Base-by-base conservation (phyloP, 129 eudicot genomes). In the Erigeron canadensis region DNA sequence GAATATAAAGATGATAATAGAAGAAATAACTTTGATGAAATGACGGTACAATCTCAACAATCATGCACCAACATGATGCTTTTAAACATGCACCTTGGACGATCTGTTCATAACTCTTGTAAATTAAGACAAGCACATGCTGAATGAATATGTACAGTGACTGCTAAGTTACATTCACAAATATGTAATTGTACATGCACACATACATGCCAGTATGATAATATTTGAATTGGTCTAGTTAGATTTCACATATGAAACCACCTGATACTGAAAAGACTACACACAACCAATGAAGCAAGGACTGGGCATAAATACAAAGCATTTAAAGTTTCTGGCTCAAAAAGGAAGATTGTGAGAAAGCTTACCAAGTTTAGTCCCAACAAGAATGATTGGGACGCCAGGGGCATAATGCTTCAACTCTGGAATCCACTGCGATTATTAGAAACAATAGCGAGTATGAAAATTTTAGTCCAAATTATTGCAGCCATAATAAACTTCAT, bases 371-470 rank as follows among this genome's bases (percentile, higher is more conserved):
- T 94, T 94, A 62, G 99, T 94, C 67, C 99, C 99, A 75, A 94
- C 99, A 73, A 94, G 99, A 79, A 94, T 86, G 3, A 94, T 94
- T 8, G 99, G 99, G 65, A 94, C 92, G 28, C 96, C 97, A 59
- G 99, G 99, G 18, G 99, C 99, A 77, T 90, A 94, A 78, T 90
- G 99, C 87, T 86, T 84, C 93, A 94, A 83, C 62, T 94, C 99
- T 8, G 99, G 97, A 77, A 94, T 94, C 99, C 99, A 94, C 99
- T 94, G 97, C 54, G 51, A 78, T 40, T 12, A 58, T n/a, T 8
- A 47, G 22, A 41, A 17, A 76, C 40, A 37, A 54, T 40, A 44
- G 53, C 0, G 19, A 47, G 38, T 0, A 9, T 22, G 28, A 70
- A 60, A 59, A 15, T 16, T 37, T 44, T 57, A 43, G 45, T 66